Base-by-base conservation (phyloP, 192 early-diverging fungal genomes). In the Umbelopsis ramanniana region DNA sequence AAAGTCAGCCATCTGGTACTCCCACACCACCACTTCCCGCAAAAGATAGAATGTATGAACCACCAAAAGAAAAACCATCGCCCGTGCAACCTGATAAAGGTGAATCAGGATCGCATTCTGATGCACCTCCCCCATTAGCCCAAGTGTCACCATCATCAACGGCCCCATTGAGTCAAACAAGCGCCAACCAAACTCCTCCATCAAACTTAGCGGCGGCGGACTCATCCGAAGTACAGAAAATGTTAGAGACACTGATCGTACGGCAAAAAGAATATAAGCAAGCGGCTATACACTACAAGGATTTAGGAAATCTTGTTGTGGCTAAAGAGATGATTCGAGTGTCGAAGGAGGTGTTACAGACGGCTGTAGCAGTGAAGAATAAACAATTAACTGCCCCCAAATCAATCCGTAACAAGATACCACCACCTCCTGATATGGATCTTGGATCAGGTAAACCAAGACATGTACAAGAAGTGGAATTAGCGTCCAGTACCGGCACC, bases 191-290 rank as follows among this genome's bases (percentile, higher is more conserved):
- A 74, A 21, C 29, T 66, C 75, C 0, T 68, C 80, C 33, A 72
- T 53, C 45, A 7, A 33, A 35, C 35, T 52, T 5, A 15, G 2
- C 33, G 33, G 19, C 33, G 6, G 29, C 23, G 7, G 17, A 75
- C 47, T 35, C 70, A 15, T 37, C 45, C n/a, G 47, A 68, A 48
- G 38, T 40, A 23, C 75, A 68, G 46, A 43, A 70, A 71, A n/a
- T 73, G 15, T 70, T 71, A 19, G 46, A 73, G 17, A 47, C 46
- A 38, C 33, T 89, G 21, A 70, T 78, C 10, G 26, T 52, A 12
- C 53, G 79, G 2, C 82, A 82, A 67, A 54, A 82, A 29, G 83
- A 92, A 74, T 92, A 92, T 72, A 90, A 87, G 71, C 73, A 84
- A 33, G 81, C 81, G 9, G 91, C 88, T 5, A 54, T 88, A 43